Conservation (phyloP, 352 stramenopile species). For the Pythium vanterpoolii region DNA sequence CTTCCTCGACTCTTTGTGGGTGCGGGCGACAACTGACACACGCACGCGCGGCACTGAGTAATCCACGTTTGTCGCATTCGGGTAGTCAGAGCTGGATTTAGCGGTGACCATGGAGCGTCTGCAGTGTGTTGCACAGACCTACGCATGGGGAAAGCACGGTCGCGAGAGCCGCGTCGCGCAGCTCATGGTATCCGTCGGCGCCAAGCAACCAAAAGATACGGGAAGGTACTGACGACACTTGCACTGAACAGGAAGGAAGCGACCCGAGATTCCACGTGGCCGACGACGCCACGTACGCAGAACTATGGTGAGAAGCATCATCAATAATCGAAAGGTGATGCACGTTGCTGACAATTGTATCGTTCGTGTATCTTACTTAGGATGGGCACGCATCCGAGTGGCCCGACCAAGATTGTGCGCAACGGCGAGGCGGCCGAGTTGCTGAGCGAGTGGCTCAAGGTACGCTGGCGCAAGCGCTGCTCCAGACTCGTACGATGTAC, state of each 20-base stretch:
- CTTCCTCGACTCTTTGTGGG: no score
- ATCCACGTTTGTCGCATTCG: not conserved
- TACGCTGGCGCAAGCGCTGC: conserved; percentile 4
- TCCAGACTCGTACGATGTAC: not conserved
- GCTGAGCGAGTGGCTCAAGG: conserved; percentile 71
- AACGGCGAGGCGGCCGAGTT: conserved; percentile 40
- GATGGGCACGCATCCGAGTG: conserved; percentile 95
- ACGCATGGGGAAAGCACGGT: conserved; percentile 91
- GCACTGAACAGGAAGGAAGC: conserved; percentile 33
- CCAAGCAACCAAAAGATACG: not conserved
- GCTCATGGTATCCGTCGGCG: conserved; percentile 58
- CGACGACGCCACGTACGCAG: conserved; percentile 62
- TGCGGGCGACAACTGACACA: not conserved
- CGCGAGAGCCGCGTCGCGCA: conserved; percentile 79
- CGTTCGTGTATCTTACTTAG: conserved; percentile 29
- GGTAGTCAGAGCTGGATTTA: not conserved
- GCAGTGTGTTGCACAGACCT: conserved; percentile 84
- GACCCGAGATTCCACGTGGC: conserved; percentile 49
- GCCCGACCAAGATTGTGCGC: conserved; percentile 74
- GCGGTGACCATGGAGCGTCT: conserved; percentile 56
- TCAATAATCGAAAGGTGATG: not conserved
- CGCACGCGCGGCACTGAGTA: not conserved
- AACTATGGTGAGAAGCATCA: conserved; percentile 77
- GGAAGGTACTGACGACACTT: not conserved
- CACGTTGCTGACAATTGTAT: not conserved